These are phyloP conservation scores for Rugosomyces carneus DNA, from an alignment of 1,284 basidiomycete species.

Conservation along the genomic window DNA sequence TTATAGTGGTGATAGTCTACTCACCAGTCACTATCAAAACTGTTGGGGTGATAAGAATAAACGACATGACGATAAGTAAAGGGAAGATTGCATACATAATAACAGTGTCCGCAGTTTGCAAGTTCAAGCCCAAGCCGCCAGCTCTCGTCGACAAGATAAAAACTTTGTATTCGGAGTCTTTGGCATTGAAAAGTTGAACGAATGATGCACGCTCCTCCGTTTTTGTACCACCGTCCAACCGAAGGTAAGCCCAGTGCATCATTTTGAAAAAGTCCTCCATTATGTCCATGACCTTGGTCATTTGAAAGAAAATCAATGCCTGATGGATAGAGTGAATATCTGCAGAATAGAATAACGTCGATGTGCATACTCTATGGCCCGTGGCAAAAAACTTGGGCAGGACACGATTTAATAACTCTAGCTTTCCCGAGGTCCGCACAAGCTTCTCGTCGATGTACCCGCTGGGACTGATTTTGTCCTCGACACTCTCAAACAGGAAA, in stretches of 20 bases:
- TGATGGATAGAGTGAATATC: slow-evolving; percentile 21
- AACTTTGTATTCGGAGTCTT: slow-evolving; percentile 85
- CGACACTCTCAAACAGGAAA: slow-evolving; percentile 93
- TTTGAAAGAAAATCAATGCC: slow-evolving; percentile 99
- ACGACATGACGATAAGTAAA: neutral
- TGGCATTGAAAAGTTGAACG: slow-evolving; percentile 89
- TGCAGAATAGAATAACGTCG: neutral
- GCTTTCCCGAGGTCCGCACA: slow-evolving; percentile 87
- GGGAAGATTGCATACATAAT: slow-evolving; percentile 73
- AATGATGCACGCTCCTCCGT: slow-evolving; percentile 94
- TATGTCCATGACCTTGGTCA: slow-evolving; percentile 99
- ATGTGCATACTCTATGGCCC: slow-evolving; percentile 73
- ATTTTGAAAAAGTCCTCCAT: slow-evolving; percentile 97
- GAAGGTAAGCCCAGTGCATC: slow-evolving; percentile 87
- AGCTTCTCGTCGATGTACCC: slow-evolving; percentile 84
- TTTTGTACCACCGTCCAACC: slow-evolving; percentile 97
- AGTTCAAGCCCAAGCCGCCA: slow-evolving; percentile 94
- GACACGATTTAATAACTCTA: slow-evolving; percentile 91
- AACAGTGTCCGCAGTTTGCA: slow-evolving; percentile 98
- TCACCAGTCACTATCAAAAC: slow-evolving; percentile 87
- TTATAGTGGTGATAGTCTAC: slow-evolving; percentile 15
- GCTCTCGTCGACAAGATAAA: slow-evolving; percentile 97
- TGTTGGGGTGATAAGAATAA: slow-evolving; percentile 21
- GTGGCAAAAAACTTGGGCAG: slow-evolving; percentile 93
- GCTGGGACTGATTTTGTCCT: slow-evolving; percentile 83